Conservation (phyloP, 2,329 filamentous ascomycete species). For the Fusarium goolgardi region DNA sequence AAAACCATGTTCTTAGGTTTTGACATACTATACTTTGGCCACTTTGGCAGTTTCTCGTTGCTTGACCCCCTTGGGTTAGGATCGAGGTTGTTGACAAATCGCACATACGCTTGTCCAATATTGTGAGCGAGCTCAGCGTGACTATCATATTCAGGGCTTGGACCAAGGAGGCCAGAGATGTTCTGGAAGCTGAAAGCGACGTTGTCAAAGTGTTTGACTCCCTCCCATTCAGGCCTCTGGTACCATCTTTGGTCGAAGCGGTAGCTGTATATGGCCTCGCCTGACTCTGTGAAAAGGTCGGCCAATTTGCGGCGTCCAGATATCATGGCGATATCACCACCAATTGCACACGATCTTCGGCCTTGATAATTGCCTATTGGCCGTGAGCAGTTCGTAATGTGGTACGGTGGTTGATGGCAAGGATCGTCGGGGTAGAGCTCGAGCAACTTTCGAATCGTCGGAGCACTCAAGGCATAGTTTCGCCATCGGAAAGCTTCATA, state of each 20-base stretch:
- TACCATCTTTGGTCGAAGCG: conserved; percentile 62
- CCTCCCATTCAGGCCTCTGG: conserved; percentile 54
- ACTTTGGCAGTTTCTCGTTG: conserved; percentile 50
- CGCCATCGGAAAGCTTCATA: conserved; percentile 52
- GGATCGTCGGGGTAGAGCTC: conserved; percentile 63
- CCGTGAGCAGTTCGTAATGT: conserved; percentile 40
- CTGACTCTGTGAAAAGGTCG: conserved; percentile 53
- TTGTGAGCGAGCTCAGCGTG: conserved; percentile 51
- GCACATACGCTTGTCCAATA: conserved; percentile 57
- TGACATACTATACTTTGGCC: conserved; percentile 56
- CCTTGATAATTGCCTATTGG: conserved; percentile 51
- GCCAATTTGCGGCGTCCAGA: conserved; percentile 59
- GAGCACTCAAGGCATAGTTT: conserved; percentile 59
- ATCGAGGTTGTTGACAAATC: conserved; percentile 57
- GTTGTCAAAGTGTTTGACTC: conserved; percentile 61
- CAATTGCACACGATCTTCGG: conserved; percentile 59
- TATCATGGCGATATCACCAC: conserved; percentile 61
- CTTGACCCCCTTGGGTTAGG: conserved; percentile 52
- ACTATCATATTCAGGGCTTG: conserved; percentile 56
- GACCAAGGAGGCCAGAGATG: conserved; percentile 59
- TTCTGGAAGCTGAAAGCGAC: conserved; percentile 65
- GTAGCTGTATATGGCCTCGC: conserved; percentile 58
- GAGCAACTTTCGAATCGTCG: conserved; percentile 57
- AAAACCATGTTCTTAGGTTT: conserved; percentile 59
- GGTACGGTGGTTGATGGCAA: conserved; percentile 56